Evolutionary conservation across 257 asterid genomes (phyloP), one percentile per base, ranked within the genome.

Genomic region (Nicotiana obtusifolia): DNA sequence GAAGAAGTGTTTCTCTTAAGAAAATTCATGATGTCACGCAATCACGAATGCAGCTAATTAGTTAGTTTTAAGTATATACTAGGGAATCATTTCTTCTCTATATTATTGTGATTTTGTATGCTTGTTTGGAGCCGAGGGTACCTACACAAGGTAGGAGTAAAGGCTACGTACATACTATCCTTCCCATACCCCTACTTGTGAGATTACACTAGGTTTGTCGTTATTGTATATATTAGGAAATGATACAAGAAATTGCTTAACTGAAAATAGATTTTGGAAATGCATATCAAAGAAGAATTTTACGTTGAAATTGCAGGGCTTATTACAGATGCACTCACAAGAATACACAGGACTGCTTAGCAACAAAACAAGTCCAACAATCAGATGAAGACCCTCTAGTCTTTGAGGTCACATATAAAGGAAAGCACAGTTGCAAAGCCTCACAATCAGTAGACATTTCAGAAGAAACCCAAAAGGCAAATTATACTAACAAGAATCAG

Each of bases 291-390:
- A 67, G 28, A 67, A 31, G 24, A 68, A 68, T n/a, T 20, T 37
- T 68, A 2, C 56, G 10, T 37, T 68, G 56, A 10, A n/a, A 37
- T 37, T 77, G 33, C 90, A 94, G 98, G 87, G 92, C 95, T 0
- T 94, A 94, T 62, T 94, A 93, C 22, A 79, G 98, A 78, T 94
- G 97, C 89, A 93, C 97, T 62, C 93, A 93, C 85, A 90, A 88
- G 17, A 52, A 87, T 57, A 83, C 97, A 3, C 90, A 91, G 81
- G 91, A 93, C 11, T 94, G 98, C 84, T 59, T 88, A 79, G 97
- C 97, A 3, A 93, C 91, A 79, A 94, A 93, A 47, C 94, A 90
- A 76, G 95, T 94, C 65, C 97, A 94, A 69, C 90, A 81, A 57
- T 82, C 91, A 1, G 91, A 93, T 1, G 83, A 85, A 8, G 97